Percentiles rank a stretch among this genome's conserved stretches.
phyloP scores from a whole-genome alignment of 2,329 filamentous ascomycete genomes.

The Rhexocercosporidium sp. region DNA sequence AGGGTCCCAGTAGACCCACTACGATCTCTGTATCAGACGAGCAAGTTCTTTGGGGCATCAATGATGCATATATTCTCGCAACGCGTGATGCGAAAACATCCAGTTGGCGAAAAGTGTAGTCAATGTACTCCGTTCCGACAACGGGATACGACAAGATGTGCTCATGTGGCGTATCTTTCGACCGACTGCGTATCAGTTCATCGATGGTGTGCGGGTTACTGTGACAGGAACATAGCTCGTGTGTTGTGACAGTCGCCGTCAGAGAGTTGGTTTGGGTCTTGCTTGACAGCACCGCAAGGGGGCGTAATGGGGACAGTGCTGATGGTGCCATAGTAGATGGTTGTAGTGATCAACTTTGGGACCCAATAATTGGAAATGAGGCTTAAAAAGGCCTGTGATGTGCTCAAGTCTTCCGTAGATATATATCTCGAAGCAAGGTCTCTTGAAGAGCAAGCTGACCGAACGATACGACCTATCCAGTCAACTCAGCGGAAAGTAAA shows the following conservation, averaged over 20 bases:
- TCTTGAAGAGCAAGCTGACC: no score
- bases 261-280: neutral
- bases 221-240: neutral
- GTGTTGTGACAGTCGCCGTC: neutral
- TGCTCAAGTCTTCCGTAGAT: neutral
- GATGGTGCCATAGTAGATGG: neutral
- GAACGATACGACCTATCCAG: neutral
- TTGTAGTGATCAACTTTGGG: neutral
- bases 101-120: slow-evolving; percentile 26
- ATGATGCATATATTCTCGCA: slow-evolving; percentile 18
- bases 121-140: slow-evolving; percentile 23
- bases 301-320: neutral
- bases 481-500: neutral
- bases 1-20: slow-evolving; percentile 53
- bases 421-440: neutral
- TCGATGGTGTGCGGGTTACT: slow-evolving; percentile 25
- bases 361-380: neutral
- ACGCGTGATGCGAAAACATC: slow-evolving; percentile 25
- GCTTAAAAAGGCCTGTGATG: neutral
- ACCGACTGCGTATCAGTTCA: slow-evolving; percentile 27
- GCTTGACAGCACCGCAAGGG: neutral
- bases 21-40: slow-evolving; percentile 43
- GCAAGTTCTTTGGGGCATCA: slow-evolving; percentile 24
- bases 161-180: slow-evolving; percentile 16
- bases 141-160: slow-evolving; percentile 25